Base-by-base conservation (phyloP, 1,284 basidiomycete genomes). In the Peniophora sp. region DNA sequence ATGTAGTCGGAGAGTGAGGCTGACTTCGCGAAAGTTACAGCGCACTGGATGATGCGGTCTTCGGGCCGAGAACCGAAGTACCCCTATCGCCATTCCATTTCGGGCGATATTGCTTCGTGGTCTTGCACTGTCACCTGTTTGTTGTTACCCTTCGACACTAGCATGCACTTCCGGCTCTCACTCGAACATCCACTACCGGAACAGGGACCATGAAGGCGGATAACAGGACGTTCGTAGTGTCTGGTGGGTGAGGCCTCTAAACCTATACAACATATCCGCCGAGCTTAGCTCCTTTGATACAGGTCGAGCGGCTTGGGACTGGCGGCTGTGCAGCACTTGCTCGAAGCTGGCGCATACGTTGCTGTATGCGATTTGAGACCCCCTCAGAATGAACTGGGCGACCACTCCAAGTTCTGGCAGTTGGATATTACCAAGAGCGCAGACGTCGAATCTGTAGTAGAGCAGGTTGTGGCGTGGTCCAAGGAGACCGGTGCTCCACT, bases 291-390 rank as follows among this genome's bases (percentile, higher is more conserved):
- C 5, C 38, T 20, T 41, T 6, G 27, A 3, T 32, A 23, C 53
- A 78, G 77, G 17, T 79, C 77, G 12, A 77, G 75, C 19, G 78
- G 78, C 14, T 69, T 80, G 11, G 78, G 78, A 25, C 67, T 78
- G 10, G 75, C 74, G 12, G 77, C 77, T 2, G 75, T 71, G 3
- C 60, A 70, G 22, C 67, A 69, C 51, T 67, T 80, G 24, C 64
- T 79, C 19, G 56, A 55, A 20, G 62, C 65, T 6, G 62, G 67
- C 17, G 76, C 72, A 19, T 73, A 70, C 52, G 62, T 78, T 20
- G 69, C 75, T 24, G 69, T 79, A 23, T 56, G 79, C 47, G 78
- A 81, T 62, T 65, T 72, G n/a, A 62, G 69, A 17, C 61, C 69
- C n/a, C 72, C 71, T 20, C 66, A 53, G 10, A 38, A 43, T 39